Evolutionary conservation across 1,284 basidiomycete species (phyloP).

Genomic region (Ustilago esculenta): DNA sequence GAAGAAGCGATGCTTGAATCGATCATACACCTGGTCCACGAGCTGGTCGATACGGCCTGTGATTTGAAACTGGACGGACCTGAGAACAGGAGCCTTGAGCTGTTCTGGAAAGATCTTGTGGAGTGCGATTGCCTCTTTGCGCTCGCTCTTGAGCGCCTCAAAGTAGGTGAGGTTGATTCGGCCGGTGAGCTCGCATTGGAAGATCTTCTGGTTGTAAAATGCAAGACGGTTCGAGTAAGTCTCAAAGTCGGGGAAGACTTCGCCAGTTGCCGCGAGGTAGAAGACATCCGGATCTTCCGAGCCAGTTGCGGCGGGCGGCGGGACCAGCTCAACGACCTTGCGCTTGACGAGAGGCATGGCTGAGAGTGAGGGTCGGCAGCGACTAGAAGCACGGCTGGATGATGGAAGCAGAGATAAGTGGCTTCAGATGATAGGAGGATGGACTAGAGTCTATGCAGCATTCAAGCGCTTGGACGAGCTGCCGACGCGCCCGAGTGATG

Average conservation of each 20-base stretch:
- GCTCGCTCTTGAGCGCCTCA: constrained; percentile 89
- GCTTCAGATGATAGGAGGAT: neutral
- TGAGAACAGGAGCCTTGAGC: constrained; percentile 88
- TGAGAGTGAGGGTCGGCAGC: neutral
- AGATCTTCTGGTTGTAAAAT: constrained; percentile 91
- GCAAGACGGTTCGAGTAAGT: constrained; percentile 87
- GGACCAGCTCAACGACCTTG: constrained; percentile 57
- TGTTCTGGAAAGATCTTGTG: constrained; percentile 90
- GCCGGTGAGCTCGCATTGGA: constrained; percentile 93
- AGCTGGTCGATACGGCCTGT: constrained; percentile 93
- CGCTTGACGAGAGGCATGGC: constrained; percentile 64
- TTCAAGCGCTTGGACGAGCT: no score
- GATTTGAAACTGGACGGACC: constrained; percentile 88
- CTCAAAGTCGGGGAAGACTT: constrained; percentile 66
- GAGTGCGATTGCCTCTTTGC: constrained; percentile 83
- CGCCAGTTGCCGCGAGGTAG: constrained; percentile 61
- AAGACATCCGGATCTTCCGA: constrained; percentile 62
- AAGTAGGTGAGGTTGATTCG: constrained; percentile 93
- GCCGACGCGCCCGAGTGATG: no score
- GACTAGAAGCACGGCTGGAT: neutral
- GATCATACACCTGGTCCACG: constrained; percentile 91
- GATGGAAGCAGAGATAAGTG: neutral
- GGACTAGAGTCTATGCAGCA: neutral
- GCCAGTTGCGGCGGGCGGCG: constrained; percentile 46
- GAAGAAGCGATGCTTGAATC: constrained; percentile 95